phyloP scores from a whole-genome alignment of 169 alveolate species.

The Amoebophrya sp. region DNA sequence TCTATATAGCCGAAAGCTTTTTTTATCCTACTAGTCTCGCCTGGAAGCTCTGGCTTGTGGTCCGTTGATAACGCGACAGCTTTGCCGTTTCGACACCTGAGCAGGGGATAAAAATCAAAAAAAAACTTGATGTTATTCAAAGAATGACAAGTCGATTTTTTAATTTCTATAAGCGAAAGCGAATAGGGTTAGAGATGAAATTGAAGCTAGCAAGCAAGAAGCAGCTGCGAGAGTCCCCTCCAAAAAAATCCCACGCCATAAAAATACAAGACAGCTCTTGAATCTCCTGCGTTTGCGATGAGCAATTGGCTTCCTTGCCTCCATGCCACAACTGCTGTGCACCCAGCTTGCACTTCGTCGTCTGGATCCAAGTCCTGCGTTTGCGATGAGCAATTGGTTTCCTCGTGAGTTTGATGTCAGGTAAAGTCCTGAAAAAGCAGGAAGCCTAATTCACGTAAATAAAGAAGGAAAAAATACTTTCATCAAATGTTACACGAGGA shows the following conservation, averaged over 20 bases:
- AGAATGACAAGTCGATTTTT: too few relatives aligned
- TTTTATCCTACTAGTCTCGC: slow-evolving; percentile 59
- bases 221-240: background rate
- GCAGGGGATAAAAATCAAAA: too few relatives aligned
- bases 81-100: background rate
- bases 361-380: background rate
- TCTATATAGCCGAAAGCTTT: slow-evolving; percentile 47
- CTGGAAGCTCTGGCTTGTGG: slow-evolving; percentile 91
- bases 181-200: too few relatives aligned
- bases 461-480: too few relatives aligned
- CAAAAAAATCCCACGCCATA: slow-evolving; percentile 56
- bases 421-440: too few relatives aligned
- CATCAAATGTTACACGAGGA: too few relatives aligned
- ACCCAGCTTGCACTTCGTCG: background rate
- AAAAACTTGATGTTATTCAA: too few relatives aligned
- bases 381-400: background rate
- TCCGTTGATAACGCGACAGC: slow-evolving; percentile 87
- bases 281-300: slow-evolving; percentile 98
- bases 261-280: slow-evolving; percentile 86
- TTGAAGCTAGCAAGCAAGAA: too few relatives aligned
- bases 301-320: slow-evolving; percentile 58
- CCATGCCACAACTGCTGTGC: slow-evolving; percentile 59
- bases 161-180: too few relatives aligned
- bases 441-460: too few relatives aligned
- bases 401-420: too few relatives aligned